phyloP scores from a whole-genome alignment of 306 rosid genomes.

The Luffa aegyptiaca region DNA sequence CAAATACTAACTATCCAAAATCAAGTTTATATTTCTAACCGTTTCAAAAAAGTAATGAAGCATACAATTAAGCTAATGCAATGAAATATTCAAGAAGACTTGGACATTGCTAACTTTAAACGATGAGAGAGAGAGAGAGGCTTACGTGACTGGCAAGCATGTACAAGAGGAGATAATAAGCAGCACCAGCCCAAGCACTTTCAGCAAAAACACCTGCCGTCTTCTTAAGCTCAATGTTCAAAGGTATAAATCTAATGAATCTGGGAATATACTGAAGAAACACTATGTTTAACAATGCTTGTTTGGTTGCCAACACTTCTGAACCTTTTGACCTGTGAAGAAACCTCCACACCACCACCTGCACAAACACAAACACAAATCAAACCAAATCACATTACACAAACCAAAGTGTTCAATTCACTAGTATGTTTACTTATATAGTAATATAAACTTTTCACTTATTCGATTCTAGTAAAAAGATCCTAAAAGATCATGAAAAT shows the following conservation, averaged over 20 bases:
- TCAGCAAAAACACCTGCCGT: conserved; percentile 79
- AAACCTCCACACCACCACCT: conserved; percentile 62
- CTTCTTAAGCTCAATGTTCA: conserved; percentile 76
- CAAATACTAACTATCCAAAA: too few relatives aligned
- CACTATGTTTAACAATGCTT: conserved; percentile 43
- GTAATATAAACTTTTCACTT: too few relatives aligned
- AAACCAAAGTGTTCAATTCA: too few relatives aligned
- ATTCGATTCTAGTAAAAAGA: too few relatives aligned
- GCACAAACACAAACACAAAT: conserved; percentile 3
- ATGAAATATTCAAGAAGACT: too few relatives aligned
- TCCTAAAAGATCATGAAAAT: too few relatives aligned
- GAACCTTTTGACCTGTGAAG: conserved; percentile 28
- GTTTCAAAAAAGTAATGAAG: too few relatives aligned
- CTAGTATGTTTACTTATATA: too few relatives aligned
- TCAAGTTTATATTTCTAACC: too few relatives aligned
- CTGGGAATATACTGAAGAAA: conserved; percentile 64
- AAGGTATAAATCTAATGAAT: conserved; percentile 61
- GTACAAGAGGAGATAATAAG: conserved; percentile 72
- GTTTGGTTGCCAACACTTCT: conserved; percentile 62
- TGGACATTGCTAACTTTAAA: too few relatives aligned
- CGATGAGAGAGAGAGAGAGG: neutral
- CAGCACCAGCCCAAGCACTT: conserved; percentile 77
- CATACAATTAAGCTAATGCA: too few relatives aligned
- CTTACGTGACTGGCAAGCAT: conserved; percentile 90
- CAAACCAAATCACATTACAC: too few relatives aligned